These are phyloP conservation scores for Trapa bicornis DNA, from an alignment of 345 rosid species.

Conservation along the genomic window DNA sequence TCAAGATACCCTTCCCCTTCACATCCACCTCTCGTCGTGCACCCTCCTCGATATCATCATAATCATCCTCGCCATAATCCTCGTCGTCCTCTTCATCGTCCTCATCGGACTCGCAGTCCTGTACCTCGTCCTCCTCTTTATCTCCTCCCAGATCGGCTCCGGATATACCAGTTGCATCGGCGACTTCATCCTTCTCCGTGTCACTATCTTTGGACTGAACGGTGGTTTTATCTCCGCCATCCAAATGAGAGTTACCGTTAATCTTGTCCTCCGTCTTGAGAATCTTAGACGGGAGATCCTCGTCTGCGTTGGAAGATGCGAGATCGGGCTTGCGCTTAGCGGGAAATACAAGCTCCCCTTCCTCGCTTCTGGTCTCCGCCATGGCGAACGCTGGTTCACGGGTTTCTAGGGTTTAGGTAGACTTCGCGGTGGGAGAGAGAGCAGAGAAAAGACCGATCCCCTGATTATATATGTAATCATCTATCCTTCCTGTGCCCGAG, in stretches of 20 bases:
- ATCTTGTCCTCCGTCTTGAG: conserved; percentile 2
- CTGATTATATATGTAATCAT: neutral
- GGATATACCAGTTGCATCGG: neutral
- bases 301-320: neutral
- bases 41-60: conserved; percentile 9
- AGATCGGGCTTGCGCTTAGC: conserved; percentile 15
- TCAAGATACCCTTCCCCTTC: conserved; percentile 22
- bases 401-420: neutral
- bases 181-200: conserved; percentile 1
- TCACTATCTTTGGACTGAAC: neutral
- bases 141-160: conserved; percentile 1
- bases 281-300: neutral
- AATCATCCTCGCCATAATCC: neutral
- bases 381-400: neutral
- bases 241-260: neutral
- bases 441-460: neutral
- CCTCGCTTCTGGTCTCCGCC: conserved; percentile 10
- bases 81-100: conserved; percentile 6
- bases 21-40: conserved; percentile 3
- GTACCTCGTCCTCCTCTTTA: neutral
- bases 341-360: conserved; percentile 2
- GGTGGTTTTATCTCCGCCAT: neutral
- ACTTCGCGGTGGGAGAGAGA: neutral
- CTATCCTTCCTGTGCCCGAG: neutral
- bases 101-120: neutral